Percentiles rank a stretch among this genome's conserved stretches.
phyloP scores from a whole-genome alignment of 73 alveolate genomes.

The Urostyla sp. region DNA sequence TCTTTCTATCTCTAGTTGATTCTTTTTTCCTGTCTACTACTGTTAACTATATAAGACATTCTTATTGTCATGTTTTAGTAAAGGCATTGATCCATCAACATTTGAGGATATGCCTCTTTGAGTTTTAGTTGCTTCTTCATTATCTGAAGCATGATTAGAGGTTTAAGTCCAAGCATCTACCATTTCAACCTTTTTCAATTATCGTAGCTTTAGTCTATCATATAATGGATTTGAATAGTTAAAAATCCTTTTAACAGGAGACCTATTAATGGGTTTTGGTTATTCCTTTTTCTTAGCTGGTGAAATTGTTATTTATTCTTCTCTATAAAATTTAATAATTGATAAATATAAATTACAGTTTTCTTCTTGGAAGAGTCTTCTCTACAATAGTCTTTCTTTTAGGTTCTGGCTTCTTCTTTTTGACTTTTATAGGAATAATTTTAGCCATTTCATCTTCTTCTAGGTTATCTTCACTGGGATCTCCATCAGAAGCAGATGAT shows the following conservation, averaged over 20 bases:
- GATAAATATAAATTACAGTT: slow-evolving; percentile 27
- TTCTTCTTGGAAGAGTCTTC: background rate
- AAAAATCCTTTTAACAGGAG: slow-evolving; percentile 51
- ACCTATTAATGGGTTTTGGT: slow-evolving; percentile 6
- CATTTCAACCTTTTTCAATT: slow-evolving; percentile 65
- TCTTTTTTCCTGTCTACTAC: too few species aligned
- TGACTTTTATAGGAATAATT: slow-evolving; percentile 74
- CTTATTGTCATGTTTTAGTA: background rate
- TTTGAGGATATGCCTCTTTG: slow-evolving; percentile 7
- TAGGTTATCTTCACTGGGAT: slow-evolving; percentile 92
- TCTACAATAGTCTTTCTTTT: slow-evolving; percentile 32
- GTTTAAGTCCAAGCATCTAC: slow-evolving; percentile 80
- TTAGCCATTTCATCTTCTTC: slow-evolving; percentile 86
- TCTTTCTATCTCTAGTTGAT: too few species aligned
- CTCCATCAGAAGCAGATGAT: slow-evolving; percentile 89
- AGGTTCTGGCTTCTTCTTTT: slow-evolving; percentile 41
- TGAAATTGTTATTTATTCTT: background rate
- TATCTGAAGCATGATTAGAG: slow-evolving; percentile 44
- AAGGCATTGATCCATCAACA: background rate
- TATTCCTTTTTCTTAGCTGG: slow-evolving; percentile 4
- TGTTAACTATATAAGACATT: background rate
- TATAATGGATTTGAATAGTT: slow-evolving; percentile 57
- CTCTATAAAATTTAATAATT: slow-evolving; percentile 7
- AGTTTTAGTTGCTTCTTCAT: slow-evolving; percentile 39
- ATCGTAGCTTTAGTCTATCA: slow-evolving; percentile 60